A percentile compares a stretch with the other conserved stretches of the same genome.
Evolutionary conservation across 257 asterid genomes (phyloP).

Genomic region (Solanum commersonii): DNA sequence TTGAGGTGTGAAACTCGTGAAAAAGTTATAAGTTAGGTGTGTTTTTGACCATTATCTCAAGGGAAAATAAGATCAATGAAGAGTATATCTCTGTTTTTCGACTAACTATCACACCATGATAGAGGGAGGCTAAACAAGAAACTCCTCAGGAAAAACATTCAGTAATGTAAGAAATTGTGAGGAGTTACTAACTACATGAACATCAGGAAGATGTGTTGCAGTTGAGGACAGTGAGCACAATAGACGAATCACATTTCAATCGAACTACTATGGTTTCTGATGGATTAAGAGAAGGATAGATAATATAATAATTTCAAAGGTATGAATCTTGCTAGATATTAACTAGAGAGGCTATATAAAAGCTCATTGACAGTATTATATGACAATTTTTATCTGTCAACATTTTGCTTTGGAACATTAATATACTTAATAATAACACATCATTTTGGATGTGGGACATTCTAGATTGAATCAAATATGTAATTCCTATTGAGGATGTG

Average conservation of each 20-base stretch:
- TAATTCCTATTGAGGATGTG: neutral
- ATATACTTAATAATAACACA: neutral
- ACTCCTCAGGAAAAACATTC: neutral
- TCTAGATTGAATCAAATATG: neutral
- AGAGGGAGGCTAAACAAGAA: neutral
- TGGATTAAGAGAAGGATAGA: neutral
- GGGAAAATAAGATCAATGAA: neutral
- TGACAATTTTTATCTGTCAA: neutral
- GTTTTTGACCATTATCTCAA: neutral
- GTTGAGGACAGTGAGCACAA: neutral
- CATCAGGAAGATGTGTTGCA: neutral
- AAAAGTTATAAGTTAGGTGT: neutral
- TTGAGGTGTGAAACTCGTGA: neutral
- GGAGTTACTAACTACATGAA: neutral
- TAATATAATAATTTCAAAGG: neutral
- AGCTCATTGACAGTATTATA: neutral
- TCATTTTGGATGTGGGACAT: neutral
- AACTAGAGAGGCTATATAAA: neutral
- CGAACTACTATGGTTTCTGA: neutral
- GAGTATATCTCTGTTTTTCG: neutral
- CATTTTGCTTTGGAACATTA: neutral
- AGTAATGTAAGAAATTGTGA: neutral
- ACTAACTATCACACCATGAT: neutral
- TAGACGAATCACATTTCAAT: neutral
- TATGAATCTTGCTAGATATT: neutral